Evolutionary conservation across 2,329 filamentous ascomycete genomes (phyloP).

Genomic region (Fusarium armeniacum): DNA sequence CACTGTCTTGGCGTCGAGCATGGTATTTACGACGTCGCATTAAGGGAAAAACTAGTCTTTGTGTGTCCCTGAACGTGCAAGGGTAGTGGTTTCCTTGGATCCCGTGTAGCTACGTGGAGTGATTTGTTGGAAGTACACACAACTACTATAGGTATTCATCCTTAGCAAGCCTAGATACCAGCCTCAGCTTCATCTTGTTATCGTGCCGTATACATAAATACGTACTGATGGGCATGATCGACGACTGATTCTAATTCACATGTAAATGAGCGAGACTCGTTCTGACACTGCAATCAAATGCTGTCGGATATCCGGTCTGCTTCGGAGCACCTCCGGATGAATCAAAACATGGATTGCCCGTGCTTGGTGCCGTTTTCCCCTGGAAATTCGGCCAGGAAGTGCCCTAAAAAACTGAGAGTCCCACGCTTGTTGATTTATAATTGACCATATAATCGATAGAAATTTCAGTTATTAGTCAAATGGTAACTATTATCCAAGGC

Average conservation of each 20-base stretch:
- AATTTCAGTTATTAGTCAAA: slow-evolving; percentile 2
- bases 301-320: slow-evolving; percentile 1
- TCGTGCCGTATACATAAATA: neutral
- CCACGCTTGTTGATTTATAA: neutral
- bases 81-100: neutral
- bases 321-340: slow-evolving; percentile 26
- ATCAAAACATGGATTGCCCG: neutral
- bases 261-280: neutral
- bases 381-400: slow-evolving; percentile 5
- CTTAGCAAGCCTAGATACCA: neutral
- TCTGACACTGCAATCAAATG: neutral
- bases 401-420: neutral
- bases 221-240: neutral
- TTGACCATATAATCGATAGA: slow-evolving; percentile 2
- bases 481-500: neutral
- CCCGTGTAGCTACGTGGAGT: neutral
- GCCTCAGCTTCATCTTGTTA: neutral
- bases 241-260: neutral
- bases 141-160: neutral
- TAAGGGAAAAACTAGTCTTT: neutral
- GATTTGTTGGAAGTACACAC: neutral
- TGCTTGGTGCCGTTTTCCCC: slow-evolving; percentile 7
- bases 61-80: neutral
- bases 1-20: slow-evolving; percentile 5
- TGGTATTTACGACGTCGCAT: neutral